These are phyloP conservation scores for Asterochloris sp. DNA, from an alignment of 139 green algal species.

Conservation along the genomic window DNA sequence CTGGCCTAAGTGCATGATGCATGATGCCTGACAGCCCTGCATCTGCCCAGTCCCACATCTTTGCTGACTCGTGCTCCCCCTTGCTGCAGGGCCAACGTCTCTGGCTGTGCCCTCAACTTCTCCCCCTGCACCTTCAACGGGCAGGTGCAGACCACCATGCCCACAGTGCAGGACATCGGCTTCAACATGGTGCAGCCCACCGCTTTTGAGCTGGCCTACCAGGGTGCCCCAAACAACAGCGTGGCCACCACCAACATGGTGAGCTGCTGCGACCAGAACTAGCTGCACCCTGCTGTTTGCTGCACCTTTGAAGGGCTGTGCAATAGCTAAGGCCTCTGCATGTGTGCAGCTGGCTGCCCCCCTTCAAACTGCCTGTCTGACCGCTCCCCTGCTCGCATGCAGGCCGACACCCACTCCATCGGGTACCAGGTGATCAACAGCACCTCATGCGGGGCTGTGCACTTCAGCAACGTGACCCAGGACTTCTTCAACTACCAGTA, in stretches of 20 bases:
- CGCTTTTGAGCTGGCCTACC: not conserved
- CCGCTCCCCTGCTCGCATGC: not conserved
- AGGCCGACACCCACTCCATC: not conserved
- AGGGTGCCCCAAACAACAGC: not conserved
- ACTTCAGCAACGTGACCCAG: not conserved
- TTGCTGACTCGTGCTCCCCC: too few relatives aligned
- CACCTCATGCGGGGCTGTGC: not conserved
- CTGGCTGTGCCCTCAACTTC: not conserved
- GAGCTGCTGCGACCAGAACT: not conserved
- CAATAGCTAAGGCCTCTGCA: not conserved
- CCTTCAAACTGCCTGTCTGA: not conserved
- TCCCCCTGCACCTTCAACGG: conserved; percentile 1
- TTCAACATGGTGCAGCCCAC: conserved; percentile 1
- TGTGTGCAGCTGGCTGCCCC: not conserved
- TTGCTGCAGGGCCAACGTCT: not conserved
- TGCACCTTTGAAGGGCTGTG: not conserved
- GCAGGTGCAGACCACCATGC: not conserved
- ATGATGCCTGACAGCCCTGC: too few relatives aligned
- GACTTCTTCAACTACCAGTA: not conserved
- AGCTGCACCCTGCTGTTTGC: not conserved
- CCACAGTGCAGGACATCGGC: not conserved
- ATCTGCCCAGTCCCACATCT: not conserved
- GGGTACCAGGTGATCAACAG: conserved; percentile 8
- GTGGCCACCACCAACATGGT: not conserved
- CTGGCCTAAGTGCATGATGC: too few relatives aligned